Evolutionary conservation across 257 asterid genomes (phyloP).

Genomic region (Solanum chmielewskii): DNA sequence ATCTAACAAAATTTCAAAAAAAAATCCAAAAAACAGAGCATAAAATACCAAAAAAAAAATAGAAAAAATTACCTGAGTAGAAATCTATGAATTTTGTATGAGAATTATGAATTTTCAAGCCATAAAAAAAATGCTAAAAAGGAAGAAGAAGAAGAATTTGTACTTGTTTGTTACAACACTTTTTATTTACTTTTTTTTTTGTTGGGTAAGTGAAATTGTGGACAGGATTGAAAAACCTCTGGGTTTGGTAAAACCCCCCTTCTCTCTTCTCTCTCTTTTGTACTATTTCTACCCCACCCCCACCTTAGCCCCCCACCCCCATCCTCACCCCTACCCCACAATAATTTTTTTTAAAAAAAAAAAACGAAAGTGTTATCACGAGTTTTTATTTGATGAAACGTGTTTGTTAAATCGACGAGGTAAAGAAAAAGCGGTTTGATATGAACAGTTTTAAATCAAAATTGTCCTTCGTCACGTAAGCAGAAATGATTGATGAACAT

Average conservation of each 20-base stretch:
- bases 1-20: neutral
- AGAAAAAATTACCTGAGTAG: neutral
- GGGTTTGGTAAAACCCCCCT: slow-evolving; percentile 7
- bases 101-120: neutral
- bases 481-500: neutral
- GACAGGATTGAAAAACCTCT: slow-evolving; percentile 3
- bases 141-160: neutral
- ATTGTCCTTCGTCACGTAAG: neutral
- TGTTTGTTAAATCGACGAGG: neutral
- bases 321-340: too few species aligned
- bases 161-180: neutral
- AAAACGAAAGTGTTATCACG: neutral
- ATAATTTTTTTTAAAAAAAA: too few species aligned
- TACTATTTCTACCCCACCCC: neutral
- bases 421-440: too few species aligned
- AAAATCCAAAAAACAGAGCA: neutral
- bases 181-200: neutral
- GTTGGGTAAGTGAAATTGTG: neutral
- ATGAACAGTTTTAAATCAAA: too few species aligned
- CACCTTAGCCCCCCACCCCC: neutral
- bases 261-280: neutral
- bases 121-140: neutral
- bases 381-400: too few species aligned
- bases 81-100: neutral
- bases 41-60: neutral